phyloP scores from a whole-genome alignment of 495 filamentous ascomycete species.

The Penicillium paxilli region DNA sequence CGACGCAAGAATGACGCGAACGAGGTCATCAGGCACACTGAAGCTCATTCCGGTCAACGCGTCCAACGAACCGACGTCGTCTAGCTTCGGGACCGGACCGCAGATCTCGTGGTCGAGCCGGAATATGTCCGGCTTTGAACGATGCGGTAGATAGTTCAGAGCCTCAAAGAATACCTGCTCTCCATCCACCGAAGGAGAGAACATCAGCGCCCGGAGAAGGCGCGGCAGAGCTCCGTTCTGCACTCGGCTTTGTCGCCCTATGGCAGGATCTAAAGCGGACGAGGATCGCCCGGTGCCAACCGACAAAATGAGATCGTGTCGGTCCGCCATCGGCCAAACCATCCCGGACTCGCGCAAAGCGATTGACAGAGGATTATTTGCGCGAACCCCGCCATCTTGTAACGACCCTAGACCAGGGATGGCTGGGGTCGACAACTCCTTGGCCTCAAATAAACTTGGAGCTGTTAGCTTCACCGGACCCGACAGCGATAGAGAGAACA shows the following conservation, averaged over 20 bases:
- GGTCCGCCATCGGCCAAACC: slow-evolving; percentile 26
- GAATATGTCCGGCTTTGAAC: slow-evolving; percentile 11
- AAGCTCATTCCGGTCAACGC: background rate
- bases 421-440: too few relatives aligned
- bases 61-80: slow-evolving; percentile 12
- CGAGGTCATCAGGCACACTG: background rate
- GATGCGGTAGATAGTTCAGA: slow-evolving; percentile 16
- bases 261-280: background rate
- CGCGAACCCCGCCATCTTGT: slow-evolving; percentile 36
- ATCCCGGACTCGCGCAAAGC: slow-evolving; percentile 28
- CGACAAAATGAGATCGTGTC: slow-evolving; percentile 30
- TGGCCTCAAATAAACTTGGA: slow-evolving; percentile 29
- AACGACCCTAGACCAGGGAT: slow-evolving; percentile 30
- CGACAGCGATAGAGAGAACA: background rate
- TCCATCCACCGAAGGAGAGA: slow-evolving; percentile 23
- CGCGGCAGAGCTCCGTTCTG: slow-evolving; percentile 11
- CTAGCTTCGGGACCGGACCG: slow-evolving; percentile 15
- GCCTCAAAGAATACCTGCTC: slow-evolving; percentile 20
- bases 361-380: slow-evolving; percentile 31
- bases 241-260: background rate
- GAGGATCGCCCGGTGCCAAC: slow-evolving; percentile 29
- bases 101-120: slow-evolving; percentile 14
- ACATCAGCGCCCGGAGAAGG: slow-evolving; percentile 13
- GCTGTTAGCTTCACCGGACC: slow-evolving; percentile 3
- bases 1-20: slow-evolving; percentile 1